Conservation (phyloP, 2,329 filamentous ascomycete genomes). For the Diaporthe vexans region DNA sequence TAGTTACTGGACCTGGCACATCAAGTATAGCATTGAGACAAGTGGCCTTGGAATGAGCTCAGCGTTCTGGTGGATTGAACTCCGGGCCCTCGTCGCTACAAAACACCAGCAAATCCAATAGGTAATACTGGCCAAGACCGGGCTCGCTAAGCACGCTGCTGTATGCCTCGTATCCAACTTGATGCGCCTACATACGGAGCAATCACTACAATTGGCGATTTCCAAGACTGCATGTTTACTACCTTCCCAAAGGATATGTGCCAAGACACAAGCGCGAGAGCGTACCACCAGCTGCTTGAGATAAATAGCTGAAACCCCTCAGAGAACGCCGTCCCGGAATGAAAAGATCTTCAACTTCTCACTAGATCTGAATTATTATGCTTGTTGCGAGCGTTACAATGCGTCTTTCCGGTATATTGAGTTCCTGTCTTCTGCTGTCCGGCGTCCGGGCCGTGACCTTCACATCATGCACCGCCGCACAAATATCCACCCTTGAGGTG, state of each 20-base stretch:
- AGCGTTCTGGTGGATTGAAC: too few species aligned
- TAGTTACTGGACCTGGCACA: too few species aligned
- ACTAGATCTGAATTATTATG: too few species aligned
- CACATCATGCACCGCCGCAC: not conserved
- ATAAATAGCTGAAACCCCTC: not conserved
- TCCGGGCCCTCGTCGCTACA: too few species aligned
- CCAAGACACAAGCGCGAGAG: not conserved
- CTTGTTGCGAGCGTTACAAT: not conserved
- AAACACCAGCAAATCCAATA: too few species aligned
- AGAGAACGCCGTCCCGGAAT: not conserved
- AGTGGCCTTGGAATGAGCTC: too few species aligned
- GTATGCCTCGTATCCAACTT: too few species aligned
- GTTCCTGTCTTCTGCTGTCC: not conserved
- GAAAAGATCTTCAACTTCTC: not conserved
- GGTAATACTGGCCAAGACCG: too few species aligned
- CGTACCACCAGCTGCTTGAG: not conserved
- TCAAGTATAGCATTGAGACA: too few species aligned
- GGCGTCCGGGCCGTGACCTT: not conserved
- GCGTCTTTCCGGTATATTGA: not conserved
- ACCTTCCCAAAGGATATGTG: conserved; percentile 7
- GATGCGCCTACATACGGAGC: not conserved
- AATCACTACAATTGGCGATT: not conserved
- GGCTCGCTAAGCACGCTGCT: too few species aligned
- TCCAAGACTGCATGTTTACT: too few species aligned
- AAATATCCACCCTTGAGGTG: conserved; percentile 16